These are phyloP conservation scores for Phaseolus lunatus DNA, from an alignment of 306 rosid species.

Conservation along the genomic window DNA sequence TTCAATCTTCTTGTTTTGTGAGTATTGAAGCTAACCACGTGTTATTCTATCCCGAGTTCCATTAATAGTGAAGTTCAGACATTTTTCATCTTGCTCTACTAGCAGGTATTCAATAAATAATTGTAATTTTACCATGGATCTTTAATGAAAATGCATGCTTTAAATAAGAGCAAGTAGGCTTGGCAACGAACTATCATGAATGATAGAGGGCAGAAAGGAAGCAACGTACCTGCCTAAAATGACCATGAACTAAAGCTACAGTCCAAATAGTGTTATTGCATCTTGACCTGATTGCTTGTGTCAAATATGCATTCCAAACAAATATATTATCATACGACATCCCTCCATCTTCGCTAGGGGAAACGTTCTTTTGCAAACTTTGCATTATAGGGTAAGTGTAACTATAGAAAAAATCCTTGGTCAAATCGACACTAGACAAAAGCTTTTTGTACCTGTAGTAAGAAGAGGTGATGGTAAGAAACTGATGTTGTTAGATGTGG, in stretches of 20 bases:
- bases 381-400: constrained; percentile 98
- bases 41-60: not conserved
- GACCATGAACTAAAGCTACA: constrained; percentile 93
- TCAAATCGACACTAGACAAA: constrained; percentile 88
- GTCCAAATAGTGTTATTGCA: constrained; percentile 95
- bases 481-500: not conserved
- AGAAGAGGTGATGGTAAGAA: constrained; percentile 16
- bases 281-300: constrained; percentile 84
- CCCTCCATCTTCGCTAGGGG: constrained; percentile 59
- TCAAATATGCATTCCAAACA: constrained; percentile 96
- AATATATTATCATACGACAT: constrained; percentile 88
- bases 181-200: not conserved
- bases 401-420: constrained; percentile 95
- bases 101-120: not conserved
- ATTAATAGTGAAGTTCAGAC: not conserved
- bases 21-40: too few species aligned
- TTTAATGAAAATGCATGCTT: constrained; percentile 20
- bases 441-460: constrained; percentile 86
- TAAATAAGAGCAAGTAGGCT: constrained; percentile 23
- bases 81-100: constrained; percentile 24
- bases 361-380: constrained; percentile 83
- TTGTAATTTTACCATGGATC: not conserved
- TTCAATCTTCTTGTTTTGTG: too few species aligned
- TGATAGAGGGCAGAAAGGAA: constrained; percentile 14
- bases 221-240: constrained; percentile 83